Conservation (phyloP, 2,329 filamentous ascomycete genomes). For the Paracamarosporium sp. region DNA sequence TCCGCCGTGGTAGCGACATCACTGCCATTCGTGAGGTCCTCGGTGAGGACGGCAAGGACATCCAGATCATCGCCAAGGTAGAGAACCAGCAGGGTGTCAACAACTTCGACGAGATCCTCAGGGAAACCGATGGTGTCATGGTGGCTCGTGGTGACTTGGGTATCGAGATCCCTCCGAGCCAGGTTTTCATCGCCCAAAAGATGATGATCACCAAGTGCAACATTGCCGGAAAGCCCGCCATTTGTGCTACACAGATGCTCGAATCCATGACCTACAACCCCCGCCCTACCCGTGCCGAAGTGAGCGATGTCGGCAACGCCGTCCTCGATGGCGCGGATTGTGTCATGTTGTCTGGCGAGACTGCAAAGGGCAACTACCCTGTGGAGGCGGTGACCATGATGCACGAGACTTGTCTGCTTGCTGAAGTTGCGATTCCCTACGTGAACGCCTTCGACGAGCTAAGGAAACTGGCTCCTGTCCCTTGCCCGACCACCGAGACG, state of each 20-base stretch:
- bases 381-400: conserved; percentile 93
- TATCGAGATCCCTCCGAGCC: conserved; percentile 97
- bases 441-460: conserved; percentile 97
- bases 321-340: conserved; percentile 98
- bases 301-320: conserved; percentile 97
- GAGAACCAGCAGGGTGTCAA: conserved; percentile 99
- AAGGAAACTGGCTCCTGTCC: conserved; percentile 80
- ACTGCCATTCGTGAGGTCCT: conserved; percentile 89
- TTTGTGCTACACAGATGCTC: conserved; percentile 99
- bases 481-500: conserved; percentile 87
- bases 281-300: conserved; percentile 95
- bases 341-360: conserved; percentile 99
- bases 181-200: conserved; percentile 99
- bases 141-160: conserved; percentile 97
- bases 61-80: conserved; percentile 99
- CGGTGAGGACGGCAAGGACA: conserved; percentile 89
- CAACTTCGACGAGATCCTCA: conserved; percentile 98
- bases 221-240: conserved; percentile 96
- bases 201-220: conserved; percentile 99
- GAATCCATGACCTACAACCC: conserved; percentile 99
- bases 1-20: conserved; percentile 93
- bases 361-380: conserved; percentile 96
- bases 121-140: conserved; percentile 98
- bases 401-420: conserved; percentile 96
- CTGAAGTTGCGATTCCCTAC: conserved; percentile 97